Evolutionary conservation across 208 protist species (phyloP).

Genomic region (Leishmania amazonensis): DNA sequence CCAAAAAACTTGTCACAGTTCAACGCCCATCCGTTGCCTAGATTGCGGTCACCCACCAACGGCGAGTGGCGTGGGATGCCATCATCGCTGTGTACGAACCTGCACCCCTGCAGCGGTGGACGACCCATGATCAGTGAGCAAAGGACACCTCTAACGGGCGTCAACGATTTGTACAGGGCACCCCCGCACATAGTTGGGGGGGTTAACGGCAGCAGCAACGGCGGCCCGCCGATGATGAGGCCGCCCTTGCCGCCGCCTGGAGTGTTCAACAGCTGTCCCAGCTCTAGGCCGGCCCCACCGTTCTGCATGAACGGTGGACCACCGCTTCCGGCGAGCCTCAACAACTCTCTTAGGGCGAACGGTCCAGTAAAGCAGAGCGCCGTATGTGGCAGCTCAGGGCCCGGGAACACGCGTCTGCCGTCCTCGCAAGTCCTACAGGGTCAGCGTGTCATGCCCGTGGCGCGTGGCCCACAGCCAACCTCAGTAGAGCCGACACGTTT

Average conservation of each 20-base stretch:
- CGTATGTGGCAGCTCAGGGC: not conserved
- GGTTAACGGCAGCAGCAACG: not conserved
- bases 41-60: not conserved
- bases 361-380: not conserved
- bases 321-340: not conserved
- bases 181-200: not conserved
- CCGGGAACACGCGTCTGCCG: not conserved
- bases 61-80: not conserved
- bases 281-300: not conserved
- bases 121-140: not conserved
- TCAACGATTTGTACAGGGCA: not conserved
- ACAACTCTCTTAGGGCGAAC: not conserved
- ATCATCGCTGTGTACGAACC: not conserved
- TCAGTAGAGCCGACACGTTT: constrained; percentile 35
- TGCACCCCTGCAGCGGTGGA: not conserved
- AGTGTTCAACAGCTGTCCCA: not conserved
- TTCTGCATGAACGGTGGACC: not conserved
- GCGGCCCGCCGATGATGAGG: not conserved
- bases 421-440: constrained; percentile 2
- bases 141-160: no score
- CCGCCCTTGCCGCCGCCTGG: not conserved
- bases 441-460: constrained; percentile 22
- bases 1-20: not conserved
- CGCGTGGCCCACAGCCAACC: constrained; percentile 52
- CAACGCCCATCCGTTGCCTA: not conserved